Conservation (phyloP, 768 basidiomycete genomes). For the Termitomyces sp. region DNA sequence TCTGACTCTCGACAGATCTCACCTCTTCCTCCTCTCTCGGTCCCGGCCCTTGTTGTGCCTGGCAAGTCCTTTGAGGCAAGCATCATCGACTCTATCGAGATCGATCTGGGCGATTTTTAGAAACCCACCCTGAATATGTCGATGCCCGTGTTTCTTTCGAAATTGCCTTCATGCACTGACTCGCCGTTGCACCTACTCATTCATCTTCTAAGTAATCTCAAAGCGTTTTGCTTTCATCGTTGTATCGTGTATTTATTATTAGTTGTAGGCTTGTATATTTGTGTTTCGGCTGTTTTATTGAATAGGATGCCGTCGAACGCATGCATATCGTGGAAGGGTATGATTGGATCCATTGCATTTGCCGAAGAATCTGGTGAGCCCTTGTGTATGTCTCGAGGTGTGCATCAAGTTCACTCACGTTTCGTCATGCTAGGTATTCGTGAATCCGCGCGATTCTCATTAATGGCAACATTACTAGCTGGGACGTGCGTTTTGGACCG, state of each 20-base stretch:
- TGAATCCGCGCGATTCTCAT: not conserved
- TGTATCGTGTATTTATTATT: conserved; percentile 7
- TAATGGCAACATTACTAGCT: not conserved
- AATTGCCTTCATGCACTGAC: not conserved
- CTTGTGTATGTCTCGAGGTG: not conserved
- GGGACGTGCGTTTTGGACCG: not conserved
- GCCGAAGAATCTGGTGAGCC: not conserved
- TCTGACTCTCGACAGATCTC: conserved; percentile 17
- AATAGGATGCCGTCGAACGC: conserved; percentile 12
- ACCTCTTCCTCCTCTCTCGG: conserved; percentile 20
- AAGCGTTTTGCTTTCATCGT: conserved; percentile 2
- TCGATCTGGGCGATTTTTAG: conserved; percentile 79
- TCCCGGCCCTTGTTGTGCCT: conserved; percentile 14
- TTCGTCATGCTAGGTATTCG: not conserved
- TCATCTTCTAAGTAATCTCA: conserved; percentile 3
- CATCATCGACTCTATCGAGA: conserved; percentile 62
- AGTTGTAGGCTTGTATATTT: conserved; percentile 3
- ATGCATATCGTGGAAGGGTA: not conserved
- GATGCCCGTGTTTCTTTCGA: not conserved
- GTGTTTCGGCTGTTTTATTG: not conserved
- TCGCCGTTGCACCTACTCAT: not conserved
- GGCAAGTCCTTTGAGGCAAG: conserved; percentile 48
- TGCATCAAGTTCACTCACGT: not conserved
- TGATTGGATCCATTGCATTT: not conserved
- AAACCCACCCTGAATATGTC: not conserved